A percentile compares a stretch with the other conserved stretches of the same genome.
phyloP scores from a whole-genome alignment of 202 grass and related monocot species.

The Cymbopogon flexuosus region DNA sequence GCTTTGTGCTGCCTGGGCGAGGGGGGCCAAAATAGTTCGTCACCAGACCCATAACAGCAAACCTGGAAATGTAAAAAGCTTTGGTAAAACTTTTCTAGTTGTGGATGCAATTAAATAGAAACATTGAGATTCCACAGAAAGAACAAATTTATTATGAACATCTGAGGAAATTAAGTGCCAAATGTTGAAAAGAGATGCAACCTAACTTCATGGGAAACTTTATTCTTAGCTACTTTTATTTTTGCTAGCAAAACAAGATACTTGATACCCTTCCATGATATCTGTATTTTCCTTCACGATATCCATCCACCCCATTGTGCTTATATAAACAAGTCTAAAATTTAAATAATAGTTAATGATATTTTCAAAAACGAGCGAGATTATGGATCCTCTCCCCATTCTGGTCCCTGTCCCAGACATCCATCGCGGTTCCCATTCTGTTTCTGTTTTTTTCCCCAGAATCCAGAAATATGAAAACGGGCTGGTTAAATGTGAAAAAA shows the following conservation, averaged over 20 bases:
- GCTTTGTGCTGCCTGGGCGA: constrained; percentile 46
- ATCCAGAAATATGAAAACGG: neutral
- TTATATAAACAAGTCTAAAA: neutral
- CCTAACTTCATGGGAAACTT: neutral
- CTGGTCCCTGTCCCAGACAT: too few species aligned
- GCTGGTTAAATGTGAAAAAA: neutral
- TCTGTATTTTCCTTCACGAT: neutral
- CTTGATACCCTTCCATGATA: neutral
- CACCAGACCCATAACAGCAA: constrained; percentile 88
- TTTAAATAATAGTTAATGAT: neutral
- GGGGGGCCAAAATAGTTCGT: constrained; percentile 80
- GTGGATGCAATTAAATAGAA: neutral
- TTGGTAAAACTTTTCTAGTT: neutral
- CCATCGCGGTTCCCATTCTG: neutral
- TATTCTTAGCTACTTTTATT: too few species aligned
- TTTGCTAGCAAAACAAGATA: neutral
- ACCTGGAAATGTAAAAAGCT: constrained; percentile 49
- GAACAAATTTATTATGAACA: neutral
- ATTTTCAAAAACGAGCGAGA: neutral
- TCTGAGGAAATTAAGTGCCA: neutral
- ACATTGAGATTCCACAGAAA: neutral
- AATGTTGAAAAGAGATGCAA: neutral
- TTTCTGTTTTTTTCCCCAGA: neutral
- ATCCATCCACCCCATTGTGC: neutral
- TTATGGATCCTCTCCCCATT: too few species aligned